Evolutionary conservation across 176 grass and related monocot genomes (phyloP).

Genomic region (Eremochloa ophiuroides): DNA sequence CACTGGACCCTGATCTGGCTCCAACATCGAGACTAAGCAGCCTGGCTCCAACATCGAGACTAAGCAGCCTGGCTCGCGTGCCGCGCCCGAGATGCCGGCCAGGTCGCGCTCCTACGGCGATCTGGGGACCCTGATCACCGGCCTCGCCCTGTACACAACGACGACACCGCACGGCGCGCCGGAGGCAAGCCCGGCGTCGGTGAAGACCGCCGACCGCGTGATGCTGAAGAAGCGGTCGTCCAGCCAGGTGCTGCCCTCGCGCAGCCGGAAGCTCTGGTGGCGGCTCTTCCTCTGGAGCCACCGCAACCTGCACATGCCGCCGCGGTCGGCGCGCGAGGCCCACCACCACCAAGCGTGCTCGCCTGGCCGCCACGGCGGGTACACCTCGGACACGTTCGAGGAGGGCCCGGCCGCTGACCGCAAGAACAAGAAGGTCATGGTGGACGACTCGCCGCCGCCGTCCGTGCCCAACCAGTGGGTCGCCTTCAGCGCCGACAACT

Average conservation of each 20-base stretch:
- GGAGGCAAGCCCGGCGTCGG: constrained; percentile 63
- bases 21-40: constrained; percentile 62
- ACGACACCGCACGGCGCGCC: background rate
- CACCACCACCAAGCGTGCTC: no score
- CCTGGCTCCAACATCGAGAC: constrained; percentile 97
- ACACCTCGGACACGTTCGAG: constrained; percentile 81
- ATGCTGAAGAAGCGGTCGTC: constrained; percentile 96
- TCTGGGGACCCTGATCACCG: constrained; percentile 22
- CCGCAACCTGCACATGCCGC: constrained; percentile 76
- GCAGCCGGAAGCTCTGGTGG: constrained; percentile 98
- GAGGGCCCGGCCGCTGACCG: constrained; percentile 27
- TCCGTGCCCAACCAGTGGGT: constrained; percentile 73
- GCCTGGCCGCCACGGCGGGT: constrained; percentile 62
- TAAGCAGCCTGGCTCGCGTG: constrained; percentile 32
- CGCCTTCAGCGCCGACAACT: constrained; percentile 72
- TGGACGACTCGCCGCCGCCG: constrained; percentile 38
- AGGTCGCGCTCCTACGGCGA: constrained; percentile 66
- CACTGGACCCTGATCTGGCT: constrained; percentile 9
- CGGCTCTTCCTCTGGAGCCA: constrained; percentile 98
- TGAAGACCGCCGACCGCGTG: constrained; percentile 72
- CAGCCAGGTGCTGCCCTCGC: constrained; percentile 93
- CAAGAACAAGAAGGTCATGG: constrained; percentile 52
- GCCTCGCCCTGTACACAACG: background rate
- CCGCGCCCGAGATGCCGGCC: constrained; percentile 22
- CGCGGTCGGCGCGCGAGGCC: constrained; percentile 7